phyloP scores from a whole-genome alignment of 805 yeast genomes.

The Candida gorgasii region DNA sequence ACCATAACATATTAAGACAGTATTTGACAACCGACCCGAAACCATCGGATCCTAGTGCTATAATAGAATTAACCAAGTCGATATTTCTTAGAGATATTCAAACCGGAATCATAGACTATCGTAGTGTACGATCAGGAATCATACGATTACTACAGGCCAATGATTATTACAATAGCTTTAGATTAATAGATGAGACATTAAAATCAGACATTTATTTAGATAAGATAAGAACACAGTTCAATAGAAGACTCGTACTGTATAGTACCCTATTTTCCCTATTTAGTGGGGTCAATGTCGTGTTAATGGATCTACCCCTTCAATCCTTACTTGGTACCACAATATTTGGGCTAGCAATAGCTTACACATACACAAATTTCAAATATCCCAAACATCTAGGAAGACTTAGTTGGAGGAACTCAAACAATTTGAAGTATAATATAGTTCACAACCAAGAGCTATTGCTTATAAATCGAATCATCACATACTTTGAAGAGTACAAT shows the following conservation, averaged over 20 bases:
- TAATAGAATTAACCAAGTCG: not conserved
- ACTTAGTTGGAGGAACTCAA: slow-evolving; percentile 40
- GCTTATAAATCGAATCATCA: slow-evolving; percentile 33
- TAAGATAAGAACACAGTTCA: not conserved
- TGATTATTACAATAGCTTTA: slow-evolving; percentile 30
- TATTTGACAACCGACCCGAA: slow-evolving; percentile 10
- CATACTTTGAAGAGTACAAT: slow-evolving; percentile 43
- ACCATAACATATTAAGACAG: not conserved
- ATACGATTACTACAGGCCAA: slow-evolving; percentile 22
- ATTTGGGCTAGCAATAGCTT: not conserved
- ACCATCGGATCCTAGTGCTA: slow-evolving; percentile 5
- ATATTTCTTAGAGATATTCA: not conserved
- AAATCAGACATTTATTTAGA: not conserved
- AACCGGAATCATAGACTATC: slow-evolving; percentile 4
- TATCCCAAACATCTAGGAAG: slow-evolving; percentile 23
- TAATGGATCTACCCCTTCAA: not conserved
- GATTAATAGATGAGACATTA: slow-evolving; percentile 28
- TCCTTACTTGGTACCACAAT: not conserved
- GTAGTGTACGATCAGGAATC: slow-evolving; percentile 17
- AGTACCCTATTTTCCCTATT: not conserved
- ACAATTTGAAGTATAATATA: slow-evolving; percentile 24
- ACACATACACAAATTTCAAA: slow-evolving; percentile 8
- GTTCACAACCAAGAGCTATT: slow-evolving; percentile 33
- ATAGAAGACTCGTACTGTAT: not conserved
- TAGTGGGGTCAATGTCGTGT: not conserved